phyloP scores from a whole-genome alignment of 345 rosid species.

The Triadica sebifera region DNA sequence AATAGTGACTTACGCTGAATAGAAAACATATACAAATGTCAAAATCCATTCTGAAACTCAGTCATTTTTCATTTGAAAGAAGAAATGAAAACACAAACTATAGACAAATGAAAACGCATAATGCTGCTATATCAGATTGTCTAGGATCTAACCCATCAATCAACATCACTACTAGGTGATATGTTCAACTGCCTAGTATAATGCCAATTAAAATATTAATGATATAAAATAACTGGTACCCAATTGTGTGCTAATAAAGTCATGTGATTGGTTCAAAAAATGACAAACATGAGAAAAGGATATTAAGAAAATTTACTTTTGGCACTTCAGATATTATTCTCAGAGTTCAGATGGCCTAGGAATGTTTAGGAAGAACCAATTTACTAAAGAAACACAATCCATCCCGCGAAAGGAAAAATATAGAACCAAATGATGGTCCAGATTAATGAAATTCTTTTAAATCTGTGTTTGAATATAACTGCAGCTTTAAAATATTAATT shows the following conservation, averaged over 20 bases:
- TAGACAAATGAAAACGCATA: neutral
- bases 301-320: neutral
- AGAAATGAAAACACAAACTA: neutral
- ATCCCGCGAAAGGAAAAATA: neutral
- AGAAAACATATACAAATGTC: constrained; percentile 22
- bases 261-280: neutral
- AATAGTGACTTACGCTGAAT: constrained; percentile 70
- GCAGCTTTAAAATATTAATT: neutral
- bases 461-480: neutral
- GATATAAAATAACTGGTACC: neutral
- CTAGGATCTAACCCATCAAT: neutral
- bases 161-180: neutral
- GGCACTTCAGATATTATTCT: neutral
- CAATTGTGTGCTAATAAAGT: no score
- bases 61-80: neutral
- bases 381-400: neutral
- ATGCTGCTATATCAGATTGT: neutral
- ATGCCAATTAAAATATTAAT: neutral
- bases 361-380: neutral
- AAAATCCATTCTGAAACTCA: constrained; percentile 11
- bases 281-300: neutral
- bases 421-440: neutral
- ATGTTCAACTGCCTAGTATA: neutral
- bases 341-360: neutral
- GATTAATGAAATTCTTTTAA: neutral